These are phyloP conservation scores for Fraxinus floribunda DNA, from an alignment of 305 asterid genomes.

Conservation along the genomic window DNA sequence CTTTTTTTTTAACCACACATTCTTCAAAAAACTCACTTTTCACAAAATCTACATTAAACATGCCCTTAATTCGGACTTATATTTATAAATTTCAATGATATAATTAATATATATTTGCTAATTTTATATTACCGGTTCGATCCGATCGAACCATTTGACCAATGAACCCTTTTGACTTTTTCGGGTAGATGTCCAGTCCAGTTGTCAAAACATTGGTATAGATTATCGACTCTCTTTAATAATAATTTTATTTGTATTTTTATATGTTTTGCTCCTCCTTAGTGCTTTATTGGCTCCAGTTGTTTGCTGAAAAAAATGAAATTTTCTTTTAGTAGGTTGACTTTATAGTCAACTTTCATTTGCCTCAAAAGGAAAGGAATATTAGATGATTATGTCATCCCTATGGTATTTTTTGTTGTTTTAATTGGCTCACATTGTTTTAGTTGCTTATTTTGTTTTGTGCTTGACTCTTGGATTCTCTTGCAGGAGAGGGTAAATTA, in stretches of 20 bases:
- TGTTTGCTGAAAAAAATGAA: not conserved
- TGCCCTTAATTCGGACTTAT: not conserved
- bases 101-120: no score
- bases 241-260: not conserved
- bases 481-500: conserved; percentile 86
- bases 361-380: not conserved
- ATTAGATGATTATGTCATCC: not conserved
- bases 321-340: not conserved
- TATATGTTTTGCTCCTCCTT: not conserved
- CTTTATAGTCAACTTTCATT: not conserved
- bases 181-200: not conserved
- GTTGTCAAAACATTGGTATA: conserved; percentile 1
- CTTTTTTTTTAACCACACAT: not conserved
- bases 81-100: not conserved
- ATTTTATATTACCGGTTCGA: not conserved
- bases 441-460: conserved; percentile 3
- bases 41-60: not conserved
- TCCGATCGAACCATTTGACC: not conserved
- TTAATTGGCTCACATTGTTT: not conserved
- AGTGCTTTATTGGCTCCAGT: not conserved
- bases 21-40: not conserved
- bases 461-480: conserved; percentile 18
- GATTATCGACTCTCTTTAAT: not conserved
- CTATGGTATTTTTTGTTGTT: not conserved
- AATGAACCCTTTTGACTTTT: not conserved